Evolutionary conservation across 306 rosid genomes (phyloP), one percentile per base, ranked within the genome.

Genomic region (Rosa persica): DNA sequence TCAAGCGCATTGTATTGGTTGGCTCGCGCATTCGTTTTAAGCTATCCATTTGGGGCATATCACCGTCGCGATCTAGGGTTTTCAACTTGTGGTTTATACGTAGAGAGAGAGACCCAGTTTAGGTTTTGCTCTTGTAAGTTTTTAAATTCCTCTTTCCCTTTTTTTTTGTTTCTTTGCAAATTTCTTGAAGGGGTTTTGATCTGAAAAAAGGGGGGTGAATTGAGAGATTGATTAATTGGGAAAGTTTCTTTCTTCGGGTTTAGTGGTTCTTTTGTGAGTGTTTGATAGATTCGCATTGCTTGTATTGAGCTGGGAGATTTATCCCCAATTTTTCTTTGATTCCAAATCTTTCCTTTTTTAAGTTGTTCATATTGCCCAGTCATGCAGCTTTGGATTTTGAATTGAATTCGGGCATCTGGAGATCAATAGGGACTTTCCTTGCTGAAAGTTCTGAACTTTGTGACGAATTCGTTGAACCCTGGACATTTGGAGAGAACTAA

Each of bases 31-130:
- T 69, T 8, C 47, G 81, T 11, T 73, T 75, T 87, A 30, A 69
- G 80, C 86, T 84, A 2, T 81, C 76, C 34, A 10, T 27, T 81
- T 51, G 67, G 76, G 78, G 76, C 74, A 55, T 60, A 17, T 64
- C 77, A 34, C 0, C 30, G 67, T 78, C 76, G 79, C 86, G 95
- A 87, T 92, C 94, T 83, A 85, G 91, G 93, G 85, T 55, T 85
- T 77, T 62, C 69, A 10, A 64, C 72, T 66, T 30, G 67, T 81
- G 82, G 84, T 90, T 88, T 84, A 64, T 87, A 81, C 83, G 76
- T 83, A 70, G 77, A 40, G 77, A 38, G 77, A 40, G 77, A 42
- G 40, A 60, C 51, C 76, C 62, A 55, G 76, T 72, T 75, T 57
- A 66, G 70, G 67, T 22, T 77, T 65, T 60, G 44, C 70, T 57